A percentile compares a stretch with the other conserved stretches of the same genome.
Conservation (phyloP, 169 alveolate species). For the Babesia ovata region DNA sequence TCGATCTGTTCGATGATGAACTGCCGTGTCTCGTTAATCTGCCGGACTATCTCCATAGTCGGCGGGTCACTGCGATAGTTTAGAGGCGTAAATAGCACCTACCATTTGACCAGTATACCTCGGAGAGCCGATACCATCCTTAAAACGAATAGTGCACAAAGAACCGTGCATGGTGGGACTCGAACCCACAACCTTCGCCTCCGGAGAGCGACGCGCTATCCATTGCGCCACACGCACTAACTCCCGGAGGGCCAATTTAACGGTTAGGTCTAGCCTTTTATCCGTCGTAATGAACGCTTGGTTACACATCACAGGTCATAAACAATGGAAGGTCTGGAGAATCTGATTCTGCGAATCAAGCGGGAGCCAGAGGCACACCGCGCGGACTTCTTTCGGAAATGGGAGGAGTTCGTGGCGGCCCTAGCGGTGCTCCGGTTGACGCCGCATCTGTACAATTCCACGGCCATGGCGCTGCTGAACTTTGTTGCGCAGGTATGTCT, state of each 20-base stretch:
- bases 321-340: conserved; percentile 47
- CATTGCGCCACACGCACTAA: conserved; percentile 90
- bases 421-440: conserved; percentile 47
- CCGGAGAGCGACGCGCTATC: conserved; percentile 97
- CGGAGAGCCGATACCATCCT: conserved; percentile 54
- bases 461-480: conserved; percentile 42
- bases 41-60: conserved; percentile 78
- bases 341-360: conserved; percentile 31
- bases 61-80: conserved; percentile 73
- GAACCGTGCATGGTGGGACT: conserved; percentile 90
- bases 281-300: background rate
- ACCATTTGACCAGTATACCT: conserved; percentile 56
- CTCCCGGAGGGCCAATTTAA: conserved; percentile 45
- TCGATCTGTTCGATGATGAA: conserved; percentile 79
- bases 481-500: conserved; percentile 49
- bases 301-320: conserved; percentile 3
- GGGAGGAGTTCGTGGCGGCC: conserved; percentile 61
- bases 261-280: background rate
- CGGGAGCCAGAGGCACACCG: conserved; percentile 62
- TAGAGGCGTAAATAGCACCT: background rate
- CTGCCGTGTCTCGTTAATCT: conserved; percentile 74
- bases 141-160: background rate
- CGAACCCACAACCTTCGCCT: conserved; percentile 96
- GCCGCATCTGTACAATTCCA: conserved; percentile 63
- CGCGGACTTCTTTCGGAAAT: conserved; percentile 39